phyloP scores from a whole-genome alignment of 2,329 filamentous ascomycete genomes.

The Colletotrichum orchidophilum region DNA sequence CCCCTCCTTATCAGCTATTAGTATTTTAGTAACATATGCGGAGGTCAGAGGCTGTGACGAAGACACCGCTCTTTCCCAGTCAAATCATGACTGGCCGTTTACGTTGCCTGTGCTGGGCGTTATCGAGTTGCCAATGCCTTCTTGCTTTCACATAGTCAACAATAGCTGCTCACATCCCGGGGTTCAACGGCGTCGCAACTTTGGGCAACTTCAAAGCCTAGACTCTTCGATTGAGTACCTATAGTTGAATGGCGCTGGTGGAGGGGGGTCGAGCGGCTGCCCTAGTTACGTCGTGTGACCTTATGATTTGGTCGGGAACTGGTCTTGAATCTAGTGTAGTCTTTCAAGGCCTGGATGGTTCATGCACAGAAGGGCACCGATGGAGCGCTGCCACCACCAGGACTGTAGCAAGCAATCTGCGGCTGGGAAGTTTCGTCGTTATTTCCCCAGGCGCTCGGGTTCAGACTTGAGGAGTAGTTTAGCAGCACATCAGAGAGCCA shows the following conservation, averaged over 20 bases:
- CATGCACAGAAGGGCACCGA: conserved; percentile 9
- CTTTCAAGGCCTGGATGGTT: conserved; percentile 6
- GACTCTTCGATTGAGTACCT: neutral
- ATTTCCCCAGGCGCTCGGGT: conserved; percentile 27
- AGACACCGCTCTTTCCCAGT: neutral
- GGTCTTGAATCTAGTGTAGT: neutral
- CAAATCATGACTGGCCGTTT: neutral
- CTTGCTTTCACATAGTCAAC: neutral
- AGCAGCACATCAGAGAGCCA: neutral
- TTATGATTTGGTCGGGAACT: neutral
- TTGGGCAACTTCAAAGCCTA: neutral
- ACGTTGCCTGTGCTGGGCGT: neutral
- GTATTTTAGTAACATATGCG: neutral
- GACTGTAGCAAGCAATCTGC: conserved; percentile 7
- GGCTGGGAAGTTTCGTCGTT: conserved; percentile 13
- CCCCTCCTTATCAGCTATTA: neutral
- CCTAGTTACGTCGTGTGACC: neutral
- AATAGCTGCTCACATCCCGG: neutral
- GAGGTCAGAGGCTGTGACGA: neutral
- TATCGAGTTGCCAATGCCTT: neutral
- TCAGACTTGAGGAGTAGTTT: neutral
- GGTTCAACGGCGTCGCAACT: neutral
- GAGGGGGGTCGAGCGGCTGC: neutral
- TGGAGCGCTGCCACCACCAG: conserved; percentile 14
- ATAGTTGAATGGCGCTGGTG: neutral